Evolutionary conservation across 331 rosid genomes (phyloP).

Genomic region (Ulmus americana): DNA sequence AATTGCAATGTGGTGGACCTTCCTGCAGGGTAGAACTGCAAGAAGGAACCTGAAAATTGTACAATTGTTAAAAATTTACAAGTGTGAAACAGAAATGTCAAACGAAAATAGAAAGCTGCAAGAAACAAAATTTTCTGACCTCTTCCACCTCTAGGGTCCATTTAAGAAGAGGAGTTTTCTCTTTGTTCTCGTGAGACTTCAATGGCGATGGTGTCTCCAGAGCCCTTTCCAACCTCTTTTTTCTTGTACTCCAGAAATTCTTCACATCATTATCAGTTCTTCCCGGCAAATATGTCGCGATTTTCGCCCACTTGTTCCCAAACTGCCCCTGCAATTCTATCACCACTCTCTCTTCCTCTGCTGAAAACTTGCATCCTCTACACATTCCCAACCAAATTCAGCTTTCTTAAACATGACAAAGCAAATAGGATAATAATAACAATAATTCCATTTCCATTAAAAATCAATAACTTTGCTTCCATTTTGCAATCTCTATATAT

Average conservation of each 20-base stretch:
- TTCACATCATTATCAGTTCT: slow-evolving; percentile 38
- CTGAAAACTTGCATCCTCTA: slow-evolving; percentile 37
- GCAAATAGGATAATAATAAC: too few relatives aligned
- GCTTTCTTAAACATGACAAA: too few relatives aligned
- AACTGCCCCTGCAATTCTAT: slow-evolving; percentile 34
- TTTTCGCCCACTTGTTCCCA: slow-evolving; percentile 42
- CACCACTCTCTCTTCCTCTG: slow-evolving; percentile 33
- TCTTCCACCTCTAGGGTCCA: slow-evolving; percentile 31
- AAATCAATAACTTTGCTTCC: too few relatives aligned
- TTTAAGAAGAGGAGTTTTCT: slow-evolving; percentile 17
- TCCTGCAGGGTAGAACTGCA: slow-evolving; percentile 4
- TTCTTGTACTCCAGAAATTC: slow-evolving; percentile 33
- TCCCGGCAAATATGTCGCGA: slow-evolving; percentile 25
- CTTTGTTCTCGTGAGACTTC: slow-evolving; percentile 33
- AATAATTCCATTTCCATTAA: too few relatives aligned
- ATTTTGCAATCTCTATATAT: too few relatives aligned
- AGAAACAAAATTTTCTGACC: neutral
- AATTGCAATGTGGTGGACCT: slow-evolving; percentile 18
- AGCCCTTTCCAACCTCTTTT: slow-evolving; percentile 27
- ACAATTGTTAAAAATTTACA: neutral
- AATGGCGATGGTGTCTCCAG: slow-evolving; percentile 22
- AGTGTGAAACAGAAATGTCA: neutral
- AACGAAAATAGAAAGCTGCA: neutral
- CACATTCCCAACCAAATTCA: neutral
- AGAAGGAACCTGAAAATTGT: slow-evolving; percentile 19